Conservation (phyloP, 371 early-diverging fungal genomes). For the Capniomyces stellatus region DNA sequence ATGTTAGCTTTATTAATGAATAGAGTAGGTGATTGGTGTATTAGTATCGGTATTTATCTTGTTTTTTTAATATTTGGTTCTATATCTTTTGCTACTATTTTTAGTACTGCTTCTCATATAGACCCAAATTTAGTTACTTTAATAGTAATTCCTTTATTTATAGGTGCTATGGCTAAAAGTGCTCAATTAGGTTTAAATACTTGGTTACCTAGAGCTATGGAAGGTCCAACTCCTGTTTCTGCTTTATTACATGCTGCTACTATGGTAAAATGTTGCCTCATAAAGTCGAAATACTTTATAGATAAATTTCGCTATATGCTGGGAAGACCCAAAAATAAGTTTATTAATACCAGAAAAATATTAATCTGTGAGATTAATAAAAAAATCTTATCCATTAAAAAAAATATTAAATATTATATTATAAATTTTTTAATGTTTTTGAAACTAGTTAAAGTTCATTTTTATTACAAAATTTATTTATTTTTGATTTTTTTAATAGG, state of each 20-base stretch:
- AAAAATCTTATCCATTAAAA: slow-evolving; percentile 3
- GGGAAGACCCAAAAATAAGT: too few species aligned
- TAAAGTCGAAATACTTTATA: background rate
- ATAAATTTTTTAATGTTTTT: too few species aligned
- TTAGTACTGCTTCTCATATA: slow-evolving; percentile 36
- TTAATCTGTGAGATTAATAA: slow-evolving; percentile 1
- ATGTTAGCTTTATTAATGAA: slow-evolving; percentile 43
- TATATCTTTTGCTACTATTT: slow-evolving; percentile 42
- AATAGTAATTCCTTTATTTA: slow-evolving; percentile 36
- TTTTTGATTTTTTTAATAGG: too few species aligned
- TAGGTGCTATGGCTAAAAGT: slow-evolving; percentile 45
- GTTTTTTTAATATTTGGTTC: slow-evolving; percentile 33
- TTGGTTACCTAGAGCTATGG: slow-evolving; percentile 38
- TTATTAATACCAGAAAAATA: slow-evolving; percentile 2
- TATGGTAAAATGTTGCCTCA: slow-evolving; percentile 18
- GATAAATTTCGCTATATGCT: too few species aligned
- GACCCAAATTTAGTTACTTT: slow-evolving; percentile 38
- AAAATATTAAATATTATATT: too few species aligned
- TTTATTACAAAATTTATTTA: too few species aligned
- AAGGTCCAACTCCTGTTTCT: slow-evolving; percentile 39
- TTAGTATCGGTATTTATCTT: slow-evolving; percentile 36
- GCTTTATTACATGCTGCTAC: slow-evolving; percentile 36
- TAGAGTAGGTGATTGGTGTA: slow-evolving; percentile 48
- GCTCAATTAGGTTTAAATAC: slow-evolving; percentile 42
- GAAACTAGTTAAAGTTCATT: too few species aligned